Percentiles rank a stretch among this genome's conserved stretches.
Evolutionary conservation across 768 basidiomycete genomes (phyloP).

Genomic region (Tubosaeta sp.): DNA sequence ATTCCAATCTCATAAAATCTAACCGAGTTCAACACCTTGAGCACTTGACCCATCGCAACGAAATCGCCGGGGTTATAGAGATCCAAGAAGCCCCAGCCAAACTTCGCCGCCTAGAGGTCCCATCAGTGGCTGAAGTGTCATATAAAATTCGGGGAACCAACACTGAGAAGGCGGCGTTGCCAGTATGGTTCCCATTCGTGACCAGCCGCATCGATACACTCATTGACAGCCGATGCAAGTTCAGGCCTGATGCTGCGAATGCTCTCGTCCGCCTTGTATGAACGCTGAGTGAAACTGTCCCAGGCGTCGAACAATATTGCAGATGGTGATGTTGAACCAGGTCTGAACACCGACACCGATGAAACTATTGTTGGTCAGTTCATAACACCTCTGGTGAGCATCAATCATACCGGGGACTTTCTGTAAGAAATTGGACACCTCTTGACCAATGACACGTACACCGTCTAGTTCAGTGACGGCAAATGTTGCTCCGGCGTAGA

Average conservation of each 20-base stretch:
- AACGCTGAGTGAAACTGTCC: constrained; percentile 77
- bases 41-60: constrained; percentile 84
- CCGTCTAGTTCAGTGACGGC: constrained; percentile 88
- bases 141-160: constrained; percentile 25
- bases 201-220: constrained; percentile 91
- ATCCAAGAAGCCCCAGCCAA: constrained; percentile 91
- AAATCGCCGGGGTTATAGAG: constrained; percentile 91
- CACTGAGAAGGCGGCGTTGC: constrained; percentile 84
- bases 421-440: constrained; percentile 84
- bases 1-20: constrained; percentile 90
- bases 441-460: constrained; percentile 74
- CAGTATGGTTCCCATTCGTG: constrained; percentile 87
- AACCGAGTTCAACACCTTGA: constrained; percentile 93
- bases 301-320: constrained; percentile 93
- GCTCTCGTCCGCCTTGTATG: constrained; percentile 90
- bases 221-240: constrained; percentile 80
- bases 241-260: constrained; percentile 87
- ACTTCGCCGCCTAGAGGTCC: constrained; percentile 82
- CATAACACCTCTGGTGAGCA: neutral
- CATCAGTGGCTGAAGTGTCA: neutral
- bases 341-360: constrained; percentile 79
- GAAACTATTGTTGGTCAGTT: constrained; percentile 48
- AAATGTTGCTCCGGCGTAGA: constrained; percentile 70
- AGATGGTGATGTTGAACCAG: constrained; percentile 87
- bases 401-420: constrained; percentile 77